Evolutionary conservation across 805 yeast genomes (phyloP).

Genomic region (Teunomyces stri): DNA sequence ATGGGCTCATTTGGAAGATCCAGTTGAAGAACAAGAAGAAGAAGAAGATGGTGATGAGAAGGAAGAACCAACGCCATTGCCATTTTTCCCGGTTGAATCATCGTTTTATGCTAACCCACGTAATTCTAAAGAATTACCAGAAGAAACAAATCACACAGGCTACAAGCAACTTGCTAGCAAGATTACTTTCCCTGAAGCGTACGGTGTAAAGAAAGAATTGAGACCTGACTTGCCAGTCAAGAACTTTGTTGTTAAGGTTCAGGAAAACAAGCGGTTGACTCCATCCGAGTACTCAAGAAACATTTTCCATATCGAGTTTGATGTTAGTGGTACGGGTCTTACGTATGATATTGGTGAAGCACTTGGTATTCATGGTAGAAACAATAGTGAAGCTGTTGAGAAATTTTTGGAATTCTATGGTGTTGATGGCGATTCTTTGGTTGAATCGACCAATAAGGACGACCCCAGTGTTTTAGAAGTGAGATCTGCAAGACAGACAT

Average conservation of each 20-base stretch:
- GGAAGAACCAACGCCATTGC: conserved; percentile 29
- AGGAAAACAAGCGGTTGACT: conserved; percentile 88
- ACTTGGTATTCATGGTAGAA: conserved; percentile 90
- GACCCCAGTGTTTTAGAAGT: conserved; percentile 56
- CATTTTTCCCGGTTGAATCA: conserved; percentile 58
- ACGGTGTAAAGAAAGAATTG: conserved; percentile 49
- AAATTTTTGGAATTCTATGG: conserved; percentile 72
- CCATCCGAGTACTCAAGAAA: conserved; percentile 88
- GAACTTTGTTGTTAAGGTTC: conserved; percentile 84
- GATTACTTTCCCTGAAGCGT: conserved; percentile 81
- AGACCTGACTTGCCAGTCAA: conserved; percentile 89
- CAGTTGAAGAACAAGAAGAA: conserved; percentile 28
- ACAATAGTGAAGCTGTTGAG: conserved; percentile 61
- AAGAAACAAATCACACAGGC: conserved; percentile 35
- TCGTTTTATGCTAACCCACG: conserved; percentile 66
- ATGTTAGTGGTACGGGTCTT: conserved; percentile 84
- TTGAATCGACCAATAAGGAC: conserved; percentile 71
- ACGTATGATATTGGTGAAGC: conserved; percentile 96
- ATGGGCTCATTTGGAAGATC: conserved; percentile 37
- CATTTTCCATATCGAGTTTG: conserved; percentile 95
- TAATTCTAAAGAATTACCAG: conserved; percentile 31
- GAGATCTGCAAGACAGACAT: conserved; percentile 79
- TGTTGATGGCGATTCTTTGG: conserved; percentile 62
- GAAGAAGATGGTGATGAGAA: conserved; percentile 18
- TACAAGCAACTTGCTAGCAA: conserved; percentile 59